Evolutionary conservation across 1,139 yeast species (phyloP).

Genomic region (Blastobotrys malaysiensis): DNA sequence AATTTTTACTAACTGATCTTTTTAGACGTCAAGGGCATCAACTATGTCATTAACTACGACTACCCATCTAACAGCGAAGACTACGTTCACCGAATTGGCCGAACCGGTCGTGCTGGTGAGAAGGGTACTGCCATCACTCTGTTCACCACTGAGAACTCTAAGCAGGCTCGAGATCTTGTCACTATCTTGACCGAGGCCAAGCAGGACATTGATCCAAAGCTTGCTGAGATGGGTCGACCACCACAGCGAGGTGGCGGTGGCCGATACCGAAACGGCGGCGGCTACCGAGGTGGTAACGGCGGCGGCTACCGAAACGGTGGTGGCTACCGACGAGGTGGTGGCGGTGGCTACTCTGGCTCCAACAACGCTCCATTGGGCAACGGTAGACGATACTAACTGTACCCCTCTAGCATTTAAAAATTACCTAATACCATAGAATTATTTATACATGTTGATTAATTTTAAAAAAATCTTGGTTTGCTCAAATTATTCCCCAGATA

Average conservation of each 20-base stretch:
- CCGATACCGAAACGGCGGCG: slow-evolving; percentile 50
- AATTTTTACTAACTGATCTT: slow-evolving; percentile 7
- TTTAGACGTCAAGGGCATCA: slow-evolving; percentile 93
- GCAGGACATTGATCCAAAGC: slow-evolving; percentile 63
- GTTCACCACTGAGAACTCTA: slow-evolving; percentile 82
- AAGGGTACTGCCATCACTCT: slow-evolving; percentile 93
- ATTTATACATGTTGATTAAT: slow-evolving; percentile 4
- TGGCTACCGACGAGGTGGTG: slow-evolving; percentile 33
- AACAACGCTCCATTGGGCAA: slow-evolving; percentile 28
- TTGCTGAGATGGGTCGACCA: slow-evolving; percentile 46
- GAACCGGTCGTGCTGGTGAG: slow-evolving; percentile 99
- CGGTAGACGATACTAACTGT: slow-evolving; percentile 19
- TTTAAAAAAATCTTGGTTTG: background rate
- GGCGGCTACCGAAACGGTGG: slow-evolving; percentile 47
- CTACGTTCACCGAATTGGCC: slow-evolving; percentile 92
- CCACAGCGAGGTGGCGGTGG: slow-evolving; percentile 47
- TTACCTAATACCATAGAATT: background rate
- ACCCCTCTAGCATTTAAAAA: background rate
- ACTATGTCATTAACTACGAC: slow-evolving; percentile 87
- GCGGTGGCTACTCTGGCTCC: slow-evolving; percentile 28
- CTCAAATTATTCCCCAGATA: background rate
- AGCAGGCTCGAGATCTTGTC: slow-evolving; percentile 86
- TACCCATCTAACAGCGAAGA: slow-evolving; percentile 98
- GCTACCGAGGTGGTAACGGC: slow-evolving; percentile 45
- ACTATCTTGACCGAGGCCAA: slow-evolving; percentile 94